These are phyloP conservation scores for Xylariales sp. DNA, from an alignment of 2,329 filamentous ascomycete genomes.

Conservation along the genomic window DNA sequence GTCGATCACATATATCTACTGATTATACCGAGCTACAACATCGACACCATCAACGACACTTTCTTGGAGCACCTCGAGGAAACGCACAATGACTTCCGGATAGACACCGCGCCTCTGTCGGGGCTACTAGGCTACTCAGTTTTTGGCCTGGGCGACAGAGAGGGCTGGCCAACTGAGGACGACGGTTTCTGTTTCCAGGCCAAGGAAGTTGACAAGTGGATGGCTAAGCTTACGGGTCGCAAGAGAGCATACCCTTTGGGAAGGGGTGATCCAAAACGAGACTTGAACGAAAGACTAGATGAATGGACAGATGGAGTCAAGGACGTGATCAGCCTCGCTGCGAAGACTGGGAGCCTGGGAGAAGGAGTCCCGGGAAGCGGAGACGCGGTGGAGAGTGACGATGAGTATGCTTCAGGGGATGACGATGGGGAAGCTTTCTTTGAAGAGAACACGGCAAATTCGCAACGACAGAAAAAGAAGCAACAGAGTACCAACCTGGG, in stretches of 20 bases:
- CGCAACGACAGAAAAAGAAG: conserved; percentile 36
- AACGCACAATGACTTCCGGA: conserved; percentile 94
- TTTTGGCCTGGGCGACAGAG: conserved; percentile 87
- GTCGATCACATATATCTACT: conserved; percentile 76
- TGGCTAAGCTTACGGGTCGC: conserved; percentile 85
- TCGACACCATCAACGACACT: conserved; percentile 84
- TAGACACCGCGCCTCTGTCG: conserved; percentile 81
- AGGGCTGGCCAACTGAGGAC: conserved; percentile 86
- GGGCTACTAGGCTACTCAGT: conserved; percentile 80
- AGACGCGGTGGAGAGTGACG: conserved; percentile 78
- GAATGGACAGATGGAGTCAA: conserved; percentile 77
- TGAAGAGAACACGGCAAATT: conserved; percentile 39
- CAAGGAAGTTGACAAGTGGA: conserved; percentile 86
- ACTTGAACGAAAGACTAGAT: conserved; percentile 59
- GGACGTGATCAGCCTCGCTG: conserved; percentile 64
- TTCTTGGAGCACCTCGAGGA: conserved; percentile 85
- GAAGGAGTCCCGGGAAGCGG: conserved; percentile 74
- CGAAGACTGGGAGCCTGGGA: conserved; percentile 51
- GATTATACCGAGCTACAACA: conserved; percentile 87
- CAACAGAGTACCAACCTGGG: conserved; percentile 49
- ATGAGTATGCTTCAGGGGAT: conserved; percentile 62
- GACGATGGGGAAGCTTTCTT: conserved; percentile 49
- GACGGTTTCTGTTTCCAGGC: conserved; percentile 94
- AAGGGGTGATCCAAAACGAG: conserved; percentile 78
- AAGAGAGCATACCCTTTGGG: conserved; percentile 88